These are phyloP conservation scores for Alternaria novae-zelandiae DNA, from an alignment of 2,329 filamentous ascomycete species.

Conservation along the genomic window DNA sequence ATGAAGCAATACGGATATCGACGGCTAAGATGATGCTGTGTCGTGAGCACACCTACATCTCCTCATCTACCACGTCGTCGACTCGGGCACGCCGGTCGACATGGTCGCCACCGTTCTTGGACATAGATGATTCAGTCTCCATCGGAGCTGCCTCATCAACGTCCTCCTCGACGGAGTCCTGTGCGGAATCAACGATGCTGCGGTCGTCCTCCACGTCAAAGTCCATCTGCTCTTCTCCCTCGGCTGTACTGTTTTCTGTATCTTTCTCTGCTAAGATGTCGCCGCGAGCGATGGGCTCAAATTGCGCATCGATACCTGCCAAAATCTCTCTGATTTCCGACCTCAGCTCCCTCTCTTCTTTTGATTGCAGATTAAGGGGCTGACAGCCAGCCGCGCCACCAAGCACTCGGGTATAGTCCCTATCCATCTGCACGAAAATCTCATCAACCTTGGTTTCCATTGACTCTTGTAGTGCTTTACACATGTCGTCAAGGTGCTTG, in stretches of 20 bases:
- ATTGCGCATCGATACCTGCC: constrained; percentile 22
- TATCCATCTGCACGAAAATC: constrained; percentile 46
- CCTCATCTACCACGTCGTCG: constrained; percentile 4
- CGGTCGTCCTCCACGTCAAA: constrained; percentile 7
- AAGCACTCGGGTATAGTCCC: constrained; percentile 48
- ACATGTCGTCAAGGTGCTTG: constrained; percentile 51
- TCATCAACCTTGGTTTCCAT: constrained; percentile 56
- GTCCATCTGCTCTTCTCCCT: background rate
- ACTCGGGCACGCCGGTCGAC: background rate
- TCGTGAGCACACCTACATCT: background rate
- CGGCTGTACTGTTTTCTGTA: background rate
- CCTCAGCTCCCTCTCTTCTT: constrained; percentile 22
- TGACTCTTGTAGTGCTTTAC: constrained; percentile 50
- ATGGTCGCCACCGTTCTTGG: background rate
- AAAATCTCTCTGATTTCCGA: constrained; percentile 25
- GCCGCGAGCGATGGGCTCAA: constrained; percentile 31
- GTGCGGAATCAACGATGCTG: background rate
- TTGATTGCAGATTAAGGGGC: constrained; percentile 6
- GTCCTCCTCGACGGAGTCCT: background rate
- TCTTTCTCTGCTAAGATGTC: constrained; percentile 2
- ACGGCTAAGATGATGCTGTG: background rate
- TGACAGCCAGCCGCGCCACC: constrained; percentile 24
- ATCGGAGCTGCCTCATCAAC: background rate
- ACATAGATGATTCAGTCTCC: background rate
- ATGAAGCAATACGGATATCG: background rate